Percentiles rank a stretch among this genome's conserved stretches.
Evolutionary conservation across 2,329 filamentous ascomycete species (phyloP).

Genomic region (Coniochaeta pulveracea): DNA sequence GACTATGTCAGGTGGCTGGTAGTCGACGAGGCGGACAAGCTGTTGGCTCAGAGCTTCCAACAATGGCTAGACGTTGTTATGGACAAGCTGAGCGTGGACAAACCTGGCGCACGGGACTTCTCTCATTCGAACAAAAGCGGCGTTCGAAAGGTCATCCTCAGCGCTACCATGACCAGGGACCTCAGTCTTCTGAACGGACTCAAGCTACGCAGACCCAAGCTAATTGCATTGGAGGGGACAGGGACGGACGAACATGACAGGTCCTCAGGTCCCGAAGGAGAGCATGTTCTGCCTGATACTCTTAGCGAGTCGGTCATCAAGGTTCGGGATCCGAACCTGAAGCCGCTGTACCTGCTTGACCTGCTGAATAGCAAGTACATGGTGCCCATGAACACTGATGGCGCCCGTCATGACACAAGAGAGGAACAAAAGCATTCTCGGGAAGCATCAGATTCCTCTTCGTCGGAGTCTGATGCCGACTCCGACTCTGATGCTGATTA

Average conservation of each 20-base stretch:
- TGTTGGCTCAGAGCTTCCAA: slow-evolving; percentile 86
- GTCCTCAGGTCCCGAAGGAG: slow-evolving; percentile 26
- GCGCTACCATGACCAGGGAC: slow-evolving; percentile 85
- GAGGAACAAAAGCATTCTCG: slow-evolving; percentile 24
- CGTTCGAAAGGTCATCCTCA: slow-evolving; percentile 74
- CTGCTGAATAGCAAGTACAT: slow-evolving; percentile 52
- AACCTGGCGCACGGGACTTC: slow-evolving; percentile 39
- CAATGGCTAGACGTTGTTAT: slow-evolving; percentile 74
- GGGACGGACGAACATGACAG: slow-evolving; percentile 16
- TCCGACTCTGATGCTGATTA: slow-evolving; percentile 17
- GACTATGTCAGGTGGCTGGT: slow-evolving; percentile 77
- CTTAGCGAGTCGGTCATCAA: slow-evolving; percentile 57
- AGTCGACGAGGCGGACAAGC: slow-evolving; percentile 86
- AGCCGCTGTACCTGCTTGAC: slow-evolving; percentile 76
- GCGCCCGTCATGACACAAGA: slow-evolving; percentile 11
- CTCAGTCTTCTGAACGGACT: slow-evolving; percentile 67
- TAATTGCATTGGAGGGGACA: slow-evolving; percentile 60
- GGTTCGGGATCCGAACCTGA: slow-evolving; percentile 57
- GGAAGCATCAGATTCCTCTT: slow-evolving; percentile 16
- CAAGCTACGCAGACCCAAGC: slow-evolving; percentile 58
- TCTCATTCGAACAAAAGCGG: slow-evolving; percentile 38
- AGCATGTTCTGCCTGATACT: slow-evolving; percentile 46
- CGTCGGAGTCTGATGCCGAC: slow-evolving; percentile 21
- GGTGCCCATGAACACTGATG: slow-evolving; percentile 13
- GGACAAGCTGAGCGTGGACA: slow-evolving; percentile 39